Percentiles rank a stretch among this genome's conserved stretches.
Evolutionary conservation across 805 yeast species (phyloP).

Genomic region (Starmerella roubikii): DNA sequence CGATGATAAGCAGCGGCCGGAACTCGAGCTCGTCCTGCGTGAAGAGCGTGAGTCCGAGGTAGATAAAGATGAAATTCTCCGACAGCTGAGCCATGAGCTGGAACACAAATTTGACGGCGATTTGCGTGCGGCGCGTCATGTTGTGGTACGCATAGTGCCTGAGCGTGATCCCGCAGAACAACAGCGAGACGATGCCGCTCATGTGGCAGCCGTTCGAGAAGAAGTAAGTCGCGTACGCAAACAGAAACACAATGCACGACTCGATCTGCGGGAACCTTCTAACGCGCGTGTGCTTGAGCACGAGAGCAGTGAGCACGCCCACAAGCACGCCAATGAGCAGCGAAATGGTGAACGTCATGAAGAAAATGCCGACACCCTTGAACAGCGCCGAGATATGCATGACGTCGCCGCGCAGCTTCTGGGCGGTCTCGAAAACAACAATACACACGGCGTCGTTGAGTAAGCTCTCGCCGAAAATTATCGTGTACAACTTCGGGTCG

Average conservation of each 20-base stretch:
- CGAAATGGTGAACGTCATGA: slow-evolving; percentile 86
- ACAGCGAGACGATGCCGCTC: slow-evolving; percentile 93
- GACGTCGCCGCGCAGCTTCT: slow-evolving; percentile 79
- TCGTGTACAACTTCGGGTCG: slow-evolving; percentile 92
- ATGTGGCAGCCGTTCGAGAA: slow-evolving; percentile 98
- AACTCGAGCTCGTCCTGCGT: slow-evolving; percentile 93
- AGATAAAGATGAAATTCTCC: slow-evolving; percentile 92
- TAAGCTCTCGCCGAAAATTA: slow-evolving; percentile 91
- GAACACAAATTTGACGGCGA: slow-evolving; percentile 88
- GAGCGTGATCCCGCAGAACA: slow-evolving; percentile 92
- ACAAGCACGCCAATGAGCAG: slow-evolving; percentile 76
- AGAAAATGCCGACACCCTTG: slow-evolving; percentile 85
- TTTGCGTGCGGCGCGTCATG: slow-evolving; percentile 94
- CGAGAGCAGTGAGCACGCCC: slow-evolving; percentile 78
- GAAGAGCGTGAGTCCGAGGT: slow-evolving; percentile 83
- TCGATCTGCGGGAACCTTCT: slow-evolving; percentile 95
- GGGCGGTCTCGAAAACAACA: slow-evolving; percentile 98
- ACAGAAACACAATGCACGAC: slow-evolving; percentile 75
- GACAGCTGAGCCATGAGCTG: slow-evolving; percentile 88
- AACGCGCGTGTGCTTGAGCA: slow-evolving; percentile 82
- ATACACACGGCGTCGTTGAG: slow-evolving; percentile 95
- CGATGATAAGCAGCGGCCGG: slow-evolving; percentile 82
- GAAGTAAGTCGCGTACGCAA: slow-evolving; percentile 92
- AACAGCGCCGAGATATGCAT: slow-evolving; percentile 48
- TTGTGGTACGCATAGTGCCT: slow-evolving; percentile 95